phyloP scores from a whole-genome alignment of 129 eudicot species.

The Chrysanthemum lavandulifolium region DNA sequence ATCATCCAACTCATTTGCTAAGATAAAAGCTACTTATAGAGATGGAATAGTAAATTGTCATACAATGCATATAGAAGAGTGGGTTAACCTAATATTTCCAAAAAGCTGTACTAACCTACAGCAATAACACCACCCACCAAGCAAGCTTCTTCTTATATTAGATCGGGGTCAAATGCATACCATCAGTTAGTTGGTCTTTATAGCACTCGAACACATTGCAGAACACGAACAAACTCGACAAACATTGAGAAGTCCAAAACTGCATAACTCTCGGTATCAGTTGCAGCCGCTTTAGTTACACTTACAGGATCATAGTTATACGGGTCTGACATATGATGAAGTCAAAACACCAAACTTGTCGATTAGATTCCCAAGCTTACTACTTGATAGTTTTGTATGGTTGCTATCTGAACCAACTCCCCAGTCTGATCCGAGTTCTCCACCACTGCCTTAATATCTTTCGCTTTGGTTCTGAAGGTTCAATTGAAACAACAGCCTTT shows the following conservation, averaged over 20 bases:
- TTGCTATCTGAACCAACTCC: conserved; percentile 78
- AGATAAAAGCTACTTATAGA: neutral
- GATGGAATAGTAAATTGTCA: too few relatives aligned
- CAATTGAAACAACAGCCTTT: conserved; percentile 75
- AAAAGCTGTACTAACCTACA: neutral
- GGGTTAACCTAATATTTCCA: too few relatives aligned
- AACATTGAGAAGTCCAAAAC: conserved; percentile 68
- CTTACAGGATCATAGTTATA: conserved; percentile 32
- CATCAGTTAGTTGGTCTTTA: conserved; percentile 36
- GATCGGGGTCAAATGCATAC: neutral
- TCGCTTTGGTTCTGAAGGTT: conserved; percentile 64
- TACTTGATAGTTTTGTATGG: conserved; percentile 55
- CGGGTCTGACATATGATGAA: conserved; percentile 75
- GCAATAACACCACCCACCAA: too few relatives aligned
- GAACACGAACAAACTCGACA: conserved; percentile 78
- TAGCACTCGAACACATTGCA: conserved; percentile 64
- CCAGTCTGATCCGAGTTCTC: conserved; percentile 63
- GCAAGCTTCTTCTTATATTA: too few relatives aligned
- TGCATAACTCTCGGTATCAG: conserved; percentile 31
- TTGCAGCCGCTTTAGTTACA: conserved; percentile 22
- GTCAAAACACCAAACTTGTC: conserved; percentile 64
- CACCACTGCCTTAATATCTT: conserved; percentile 77
- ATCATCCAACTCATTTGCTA: too few relatives aligned
- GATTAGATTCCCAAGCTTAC: conserved; percentile 50
- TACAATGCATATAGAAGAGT: too few relatives aligned